Evolutionary conservation across 108 stramenopile genomes (phyloP).

Genomic region (Conticribra weissflogii): DNA sequence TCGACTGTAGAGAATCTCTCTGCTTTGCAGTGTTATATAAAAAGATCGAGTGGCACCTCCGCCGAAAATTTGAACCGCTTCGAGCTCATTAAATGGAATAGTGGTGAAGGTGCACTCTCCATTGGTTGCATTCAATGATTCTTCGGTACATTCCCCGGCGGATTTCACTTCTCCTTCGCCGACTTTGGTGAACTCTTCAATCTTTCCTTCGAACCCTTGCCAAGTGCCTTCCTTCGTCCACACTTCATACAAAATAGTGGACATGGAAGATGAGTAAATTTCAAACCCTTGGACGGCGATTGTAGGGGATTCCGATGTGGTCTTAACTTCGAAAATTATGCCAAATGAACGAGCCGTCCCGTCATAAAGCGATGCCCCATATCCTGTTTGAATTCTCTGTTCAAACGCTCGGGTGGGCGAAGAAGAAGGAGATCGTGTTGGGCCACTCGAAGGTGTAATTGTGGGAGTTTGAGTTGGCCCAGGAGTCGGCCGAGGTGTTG

Average conservation of each 20-base stretch:
- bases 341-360: constrained; percentile 1
- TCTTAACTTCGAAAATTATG: constrained; percentile 1
- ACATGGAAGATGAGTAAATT: not conserved
- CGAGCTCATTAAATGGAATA: not conserved
- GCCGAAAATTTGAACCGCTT: constrained; percentile 2
- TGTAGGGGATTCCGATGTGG: not conserved
- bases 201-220: not conserved
- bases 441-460: not conserved
- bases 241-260: constrained; percentile 1
- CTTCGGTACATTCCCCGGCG: not conserved
- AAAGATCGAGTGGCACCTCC: constrained; percentile 5
- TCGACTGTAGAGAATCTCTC: constrained; percentile 9
- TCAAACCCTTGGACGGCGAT: constrained; percentile 2
- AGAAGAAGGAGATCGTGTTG: not conserved
- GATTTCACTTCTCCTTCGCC: not conserved
- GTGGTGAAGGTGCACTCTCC: constrained; percentile 2
- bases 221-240: constrained; percentile 13
- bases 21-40: constrained; percentile 1
- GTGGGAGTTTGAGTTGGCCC: not conserved
- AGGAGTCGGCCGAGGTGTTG: constrained; percentile 4
- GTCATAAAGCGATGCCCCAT: not conserved
- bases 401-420: constrained; percentile 3
- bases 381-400: constrained; percentile 4
- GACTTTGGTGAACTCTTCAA: constrained; percentile 4
- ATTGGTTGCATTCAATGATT: not conserved